phyloP scores from a whole-genome alignment of 2,329 filamentous ascomycete species.

The Aspergillus fijiensis region DNA sequence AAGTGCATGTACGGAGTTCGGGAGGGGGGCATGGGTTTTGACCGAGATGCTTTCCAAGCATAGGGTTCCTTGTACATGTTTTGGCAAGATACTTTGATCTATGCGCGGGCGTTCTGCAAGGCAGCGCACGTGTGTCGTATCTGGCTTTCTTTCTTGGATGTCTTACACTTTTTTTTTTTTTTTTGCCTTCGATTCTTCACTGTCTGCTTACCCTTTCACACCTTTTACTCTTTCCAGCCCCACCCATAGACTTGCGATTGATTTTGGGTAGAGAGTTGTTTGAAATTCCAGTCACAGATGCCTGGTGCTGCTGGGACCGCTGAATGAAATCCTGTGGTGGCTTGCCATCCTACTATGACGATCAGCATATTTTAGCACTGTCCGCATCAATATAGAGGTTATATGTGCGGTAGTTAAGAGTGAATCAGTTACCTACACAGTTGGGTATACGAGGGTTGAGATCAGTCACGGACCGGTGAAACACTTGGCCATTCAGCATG shows the following conservation, averaged over 20 bases:
- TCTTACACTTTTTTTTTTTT: slow-evolving; percentile 10
- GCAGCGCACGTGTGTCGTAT: slow-evolving; percentile 17
- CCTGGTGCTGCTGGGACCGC: slow-evolving; percentile 21
- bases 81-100: slow-evolving; percentile 24
- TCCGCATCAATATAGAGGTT: neutral
- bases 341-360: neutral
- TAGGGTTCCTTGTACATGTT: slow-evolving; percentile 26
- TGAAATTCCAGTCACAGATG: slow-evolving; percentile 15
- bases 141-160: slow-evolving; percentile 19
- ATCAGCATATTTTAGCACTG: neutral
- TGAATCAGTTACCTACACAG: no score
- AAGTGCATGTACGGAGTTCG: slow-evolving; percentile 28
- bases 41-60: slow-evolving; percentile 21
- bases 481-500: neutral
- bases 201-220: slow-evolving; percentile 21
- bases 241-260: slow-evolving; percentile 28
- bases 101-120: slow-evolving; percentile 19
- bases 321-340: slow-evolving; percentile 14
- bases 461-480: neutral
- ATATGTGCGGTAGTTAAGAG: no score
- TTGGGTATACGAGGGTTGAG: neutral
- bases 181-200: slow-evolving; percentile 13
- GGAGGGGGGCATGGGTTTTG: slow-evolving; percentile 21
- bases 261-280: slow-evolving; percentile 16
- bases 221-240: slow-evolving; percentile 5